These are phyloP conservation scores for Chlorencoelia australis DNA, from an alignment of 2,329 filamentous ascomycete species.

Conservation along the genomic window DNA sequence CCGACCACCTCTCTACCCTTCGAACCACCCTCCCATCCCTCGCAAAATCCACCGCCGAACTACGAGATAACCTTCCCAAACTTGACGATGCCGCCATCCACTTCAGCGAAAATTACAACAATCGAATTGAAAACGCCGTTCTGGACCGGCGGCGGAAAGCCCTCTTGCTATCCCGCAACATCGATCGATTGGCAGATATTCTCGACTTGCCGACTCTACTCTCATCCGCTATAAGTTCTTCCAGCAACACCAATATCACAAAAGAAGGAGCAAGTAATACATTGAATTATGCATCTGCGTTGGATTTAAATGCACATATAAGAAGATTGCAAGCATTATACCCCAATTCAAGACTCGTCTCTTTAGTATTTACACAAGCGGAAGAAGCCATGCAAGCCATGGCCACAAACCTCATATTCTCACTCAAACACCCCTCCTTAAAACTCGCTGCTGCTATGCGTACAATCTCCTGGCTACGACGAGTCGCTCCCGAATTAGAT, in stretches of 20 bases:
- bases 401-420: slow-evolving; percentile 71
- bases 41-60: slow-evolving; percentile 50
- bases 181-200: slow-evolving; percentile 81
- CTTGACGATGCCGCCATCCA: slow-evolving; percentile 68
- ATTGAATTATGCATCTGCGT: slow-evolving; percentile 75
- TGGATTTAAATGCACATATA: slow-evolving; percentile 91
- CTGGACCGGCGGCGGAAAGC: slow-evolving; percentile 68
- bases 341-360: slow-evolving; percentile 65
- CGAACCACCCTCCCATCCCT: slow-evolving; percentile 62
- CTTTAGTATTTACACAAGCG: slow-evolving; percentile 64
- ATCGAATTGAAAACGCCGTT: slow-evolving; percentile 55
- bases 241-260: slow-evolving; percentile 31
- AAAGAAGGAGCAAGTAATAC: slow-evolving; percentile 32
- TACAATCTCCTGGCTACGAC: slow-evolving; percentile 81
- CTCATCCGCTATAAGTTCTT: slow-evolving; percentile 61
- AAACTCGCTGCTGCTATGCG: slow-evolving; percentile 86
- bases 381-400: slow-evolving; percentile 83
- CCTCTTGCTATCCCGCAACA: slow-evolving; percentile 73
- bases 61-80: slow-evolving; percentile 64
- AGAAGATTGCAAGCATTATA: slow-evolving; percentile 76
- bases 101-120: slow-evolving; percentile 78
- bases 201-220: slow-evolving; percentile 82
- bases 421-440: slow-evolving; percentile 65
- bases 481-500: slow-evolving; percentile 74
- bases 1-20: slow-evolving; percentile 66